These are phyloP conservation scores for Fragaria vesca DNA, from an alignment of 306 rosid species.

Conservation along the genomic window DNA sequence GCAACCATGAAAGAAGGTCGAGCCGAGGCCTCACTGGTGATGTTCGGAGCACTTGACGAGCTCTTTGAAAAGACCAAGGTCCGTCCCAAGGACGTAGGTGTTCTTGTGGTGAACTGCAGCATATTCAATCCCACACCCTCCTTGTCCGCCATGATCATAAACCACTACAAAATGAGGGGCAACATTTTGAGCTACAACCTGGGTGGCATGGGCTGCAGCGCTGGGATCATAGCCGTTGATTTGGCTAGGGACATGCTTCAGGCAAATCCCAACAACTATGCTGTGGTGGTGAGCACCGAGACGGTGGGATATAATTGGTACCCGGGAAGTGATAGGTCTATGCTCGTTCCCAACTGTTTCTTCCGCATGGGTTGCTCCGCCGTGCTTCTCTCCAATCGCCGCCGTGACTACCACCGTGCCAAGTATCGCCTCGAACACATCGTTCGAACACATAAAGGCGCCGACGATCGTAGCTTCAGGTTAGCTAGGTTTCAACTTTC, in stretches of 20 bases:
- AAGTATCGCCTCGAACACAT: conserved; percentile 90
- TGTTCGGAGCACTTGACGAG: conserved; percentile 94
- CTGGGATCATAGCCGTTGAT: conserved; percentile 80
- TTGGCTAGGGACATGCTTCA: conserved; percentile 86
- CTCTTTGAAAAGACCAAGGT: conserved; percentile 76
- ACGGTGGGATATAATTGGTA: conserved; percentile 91
- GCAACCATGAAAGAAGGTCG: conserved; percentile 96
- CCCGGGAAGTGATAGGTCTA: conserved; percentile 75
- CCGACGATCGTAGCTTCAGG: conserved; percentile 97
- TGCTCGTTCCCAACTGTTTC: conserved; percentile 85
- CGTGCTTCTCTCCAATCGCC: conserved; percentile 78
- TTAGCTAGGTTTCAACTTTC: conserved; percentile 6
- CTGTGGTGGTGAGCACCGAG: conserved; percentile 91
- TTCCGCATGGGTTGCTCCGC: conserved; percentile 99
- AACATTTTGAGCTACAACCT: conserved; percentile 87
- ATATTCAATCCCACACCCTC: conserved; percentile 97
- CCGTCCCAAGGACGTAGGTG: conserved; percentile 80
- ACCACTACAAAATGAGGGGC: conserved; percentile 97
- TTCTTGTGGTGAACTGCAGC: conserved; percentile 89
- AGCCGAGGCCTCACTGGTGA: conserved; percentile 74
- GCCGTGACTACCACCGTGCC: conserved; percentile 67
- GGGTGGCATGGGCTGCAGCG: conserved; percentile 98
- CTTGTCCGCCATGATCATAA: conserved; percentile 90
- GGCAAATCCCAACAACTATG: conserved; percentile 75
- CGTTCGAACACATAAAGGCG: conserved; percentile 94